Conservation (phyloP, 441 rosid genomes). For the Dalechampia spathulata region DNA sequence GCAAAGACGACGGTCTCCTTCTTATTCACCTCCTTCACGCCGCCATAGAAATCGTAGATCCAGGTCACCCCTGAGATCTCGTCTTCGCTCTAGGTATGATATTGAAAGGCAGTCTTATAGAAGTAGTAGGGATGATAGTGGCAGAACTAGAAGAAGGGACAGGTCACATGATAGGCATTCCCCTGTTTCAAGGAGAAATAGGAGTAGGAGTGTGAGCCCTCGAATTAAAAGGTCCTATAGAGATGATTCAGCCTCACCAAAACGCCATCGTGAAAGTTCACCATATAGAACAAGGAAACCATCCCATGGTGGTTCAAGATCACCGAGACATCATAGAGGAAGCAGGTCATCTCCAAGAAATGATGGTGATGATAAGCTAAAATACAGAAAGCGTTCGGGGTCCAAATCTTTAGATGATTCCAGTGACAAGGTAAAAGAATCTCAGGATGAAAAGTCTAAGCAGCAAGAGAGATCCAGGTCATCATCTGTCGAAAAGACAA, state of each 20-base stretch:
- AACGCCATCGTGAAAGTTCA: conserved; percentile 44
- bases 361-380: conserved; percentile 37
- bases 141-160: conserved; percentile 45
- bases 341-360: conserved; percentile 47
- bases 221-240: conserved; percentile 41
- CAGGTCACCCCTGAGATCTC: conserved; percentile 63
- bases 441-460: conserved; percentile 35
- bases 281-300: conserved; percentile 41
- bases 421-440: conserved; percentile 32
- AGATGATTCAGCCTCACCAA: conserved; percentile 55
- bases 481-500: conserved; percentile 39
- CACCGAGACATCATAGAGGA: conserved; percentile 55
- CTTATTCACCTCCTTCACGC: conserved; percentile 62
- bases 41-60: conserved; percentile 59
- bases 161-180: conserved; percentile 52
- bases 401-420: conserved; percentile 56
- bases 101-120: conserved; percentile 48
- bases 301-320: conserved; percentile 50
- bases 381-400: conserved; percentile 45
- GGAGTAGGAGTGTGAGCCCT: conserved; percentile 67
- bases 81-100: conserved; percentile 48
- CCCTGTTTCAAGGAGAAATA: conserved; percentile 60
- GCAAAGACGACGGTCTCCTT: conserved; percentile 55
- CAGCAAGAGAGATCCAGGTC: conserved; percentile 50
- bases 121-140: conserved; percentile 47